phyloP scores from a whole-genome alignment of 768 basidiomycete species.

The Tylopilus felleus region DNA sequence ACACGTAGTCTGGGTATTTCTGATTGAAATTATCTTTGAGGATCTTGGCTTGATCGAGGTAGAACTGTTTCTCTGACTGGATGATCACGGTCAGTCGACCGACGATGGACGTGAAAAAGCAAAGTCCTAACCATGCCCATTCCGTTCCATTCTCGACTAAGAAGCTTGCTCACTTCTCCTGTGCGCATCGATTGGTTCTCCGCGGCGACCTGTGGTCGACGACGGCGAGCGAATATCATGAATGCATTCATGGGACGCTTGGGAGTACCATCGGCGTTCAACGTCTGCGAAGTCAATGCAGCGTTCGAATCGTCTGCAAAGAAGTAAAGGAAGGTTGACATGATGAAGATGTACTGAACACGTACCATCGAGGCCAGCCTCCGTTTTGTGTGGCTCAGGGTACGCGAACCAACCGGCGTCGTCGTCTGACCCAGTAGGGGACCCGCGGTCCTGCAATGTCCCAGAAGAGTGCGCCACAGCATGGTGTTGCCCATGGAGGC shows the following conservation, averaged over 20 bases:
- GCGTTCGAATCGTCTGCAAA: conserved; percentile 38
- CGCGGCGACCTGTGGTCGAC: conserved; percentile 81
- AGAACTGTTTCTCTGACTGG: conserved; percentile 81
- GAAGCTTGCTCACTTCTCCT: conserved; percentile 84
- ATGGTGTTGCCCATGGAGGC: conserved; percentile 22
- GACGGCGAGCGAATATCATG: conserved; percentile 86
- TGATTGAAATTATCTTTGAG: conserved; percentile 83
- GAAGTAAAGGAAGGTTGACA: conserved; percentile 13
- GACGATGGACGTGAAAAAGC: background rate
- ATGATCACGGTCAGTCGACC: conserved; percentile 15
- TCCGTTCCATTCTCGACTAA: conserved; percentile 81
- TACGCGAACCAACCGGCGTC: conserved; percentile 34
- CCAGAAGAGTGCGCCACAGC: conserved; percentile 27
- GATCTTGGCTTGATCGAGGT: conserved; percentile 81
- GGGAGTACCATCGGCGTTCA: conserved; percentile 84
- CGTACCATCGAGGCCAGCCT: conserved; percentile 47
- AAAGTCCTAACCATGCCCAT: conserved; percentile 62
- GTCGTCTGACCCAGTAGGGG: conserved; percentile 58
- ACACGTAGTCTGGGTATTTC: conserved; percentile 88
- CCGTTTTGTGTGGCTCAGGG: conserved; percentile 39
- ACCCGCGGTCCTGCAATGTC: conserved; percentile 43
- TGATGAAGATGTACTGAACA: conserved; percentile 2
- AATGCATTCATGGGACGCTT: conserved; percentile 93
- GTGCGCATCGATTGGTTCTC: conserved; percentile 88
- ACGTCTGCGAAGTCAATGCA: conserved; percentile 69